Conservation (phyloP, 345 rosid genomes). For the Eucalyptus caleyi region DNA sequence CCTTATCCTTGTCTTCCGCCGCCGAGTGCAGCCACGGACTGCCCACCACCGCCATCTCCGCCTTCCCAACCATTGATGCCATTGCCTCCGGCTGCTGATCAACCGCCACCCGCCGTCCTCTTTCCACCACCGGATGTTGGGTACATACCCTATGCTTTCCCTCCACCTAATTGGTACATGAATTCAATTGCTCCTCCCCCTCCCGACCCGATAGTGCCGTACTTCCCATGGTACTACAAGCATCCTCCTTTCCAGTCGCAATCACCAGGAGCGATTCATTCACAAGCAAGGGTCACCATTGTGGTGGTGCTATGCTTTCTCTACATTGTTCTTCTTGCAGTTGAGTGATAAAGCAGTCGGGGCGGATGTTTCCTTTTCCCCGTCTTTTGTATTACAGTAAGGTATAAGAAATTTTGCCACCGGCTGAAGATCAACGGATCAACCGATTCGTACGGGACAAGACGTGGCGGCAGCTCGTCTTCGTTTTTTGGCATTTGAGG, state of each 20-base stretch:
- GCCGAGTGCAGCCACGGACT: constrained; percentile 2
- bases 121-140: background rate
- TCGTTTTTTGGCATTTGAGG: background rate
- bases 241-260: constrained; percentile 21
- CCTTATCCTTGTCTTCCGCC: constrained; percentile 27
- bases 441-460: background rate
- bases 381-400: background rate
- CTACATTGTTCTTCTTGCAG: background rate
- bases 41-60: constrained; percentile 21
- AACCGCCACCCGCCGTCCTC: background rate
- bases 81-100: background rate
- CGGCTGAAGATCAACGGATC: background rate
- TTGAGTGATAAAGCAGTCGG: background rate
- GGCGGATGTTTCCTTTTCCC: background rate
- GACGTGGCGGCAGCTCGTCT: background rate
- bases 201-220: constrained; percentile 36
- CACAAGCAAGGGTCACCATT: background rate
- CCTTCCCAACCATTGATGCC: background rate
- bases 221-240: constrained; percentile 45
- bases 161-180: background rate
- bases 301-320: background rate
- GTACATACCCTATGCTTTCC: background rate
- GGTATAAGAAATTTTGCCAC: background rate
- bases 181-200: constrained; percentile 25
- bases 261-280: background rate